These are phyloP conservation scores for Rhizopogon vinicolor DNA, from an alignment of 768 basidiomycete genomes.

Conservation along the genomic window DNA sequence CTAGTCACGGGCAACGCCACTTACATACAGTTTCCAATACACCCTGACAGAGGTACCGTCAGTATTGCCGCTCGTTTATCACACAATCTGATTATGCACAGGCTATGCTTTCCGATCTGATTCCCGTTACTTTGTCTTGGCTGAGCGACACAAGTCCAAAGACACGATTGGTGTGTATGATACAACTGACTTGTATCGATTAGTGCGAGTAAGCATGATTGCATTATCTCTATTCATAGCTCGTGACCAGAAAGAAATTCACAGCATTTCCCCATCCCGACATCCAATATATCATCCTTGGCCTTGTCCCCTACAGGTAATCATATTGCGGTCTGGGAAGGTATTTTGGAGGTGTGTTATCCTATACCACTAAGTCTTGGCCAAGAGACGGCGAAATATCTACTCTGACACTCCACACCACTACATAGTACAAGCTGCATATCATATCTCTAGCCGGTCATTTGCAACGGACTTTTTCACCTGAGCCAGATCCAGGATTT, in stretches of 20 bases:
- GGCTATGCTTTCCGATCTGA: conserved; percentile 79
- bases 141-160: conserved; percentile 87
- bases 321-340: conserved; percentile 79
- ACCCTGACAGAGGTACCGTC: conserved; percentile 66
- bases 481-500: conserved; percentile 74
- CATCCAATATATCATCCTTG: conserved; percentile 64
- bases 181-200: conserved; percentile 57
- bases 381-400: background rate
- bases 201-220: conserved; percentile 51
- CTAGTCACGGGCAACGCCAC: conserved; percentile 69
- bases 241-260: conserved; percentile 13
- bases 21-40: conserved; percentile 82
- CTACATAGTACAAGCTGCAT: conserved; percentile 66
- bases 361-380: too few relatives aligned
- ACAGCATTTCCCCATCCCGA: conserved; percentile 83
- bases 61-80: background rate
- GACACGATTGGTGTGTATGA: conserved; percentile 88
- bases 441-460: conserved; percentile 66
- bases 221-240: conserved; percentile 7
- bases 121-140: conserved; percentile 79
- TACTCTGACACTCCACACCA: background rate
- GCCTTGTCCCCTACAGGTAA: conserved; percentile 75
- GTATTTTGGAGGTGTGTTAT: conserved; percentile 64
- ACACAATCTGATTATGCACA: conserved; percentile 21
- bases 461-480: conserved; percentile 60